Evolutionary conservation across 2,329 filamentous ascomycete genomes (phyloP).

Genomic region (Colletotrichum endophyticum): DNA sequence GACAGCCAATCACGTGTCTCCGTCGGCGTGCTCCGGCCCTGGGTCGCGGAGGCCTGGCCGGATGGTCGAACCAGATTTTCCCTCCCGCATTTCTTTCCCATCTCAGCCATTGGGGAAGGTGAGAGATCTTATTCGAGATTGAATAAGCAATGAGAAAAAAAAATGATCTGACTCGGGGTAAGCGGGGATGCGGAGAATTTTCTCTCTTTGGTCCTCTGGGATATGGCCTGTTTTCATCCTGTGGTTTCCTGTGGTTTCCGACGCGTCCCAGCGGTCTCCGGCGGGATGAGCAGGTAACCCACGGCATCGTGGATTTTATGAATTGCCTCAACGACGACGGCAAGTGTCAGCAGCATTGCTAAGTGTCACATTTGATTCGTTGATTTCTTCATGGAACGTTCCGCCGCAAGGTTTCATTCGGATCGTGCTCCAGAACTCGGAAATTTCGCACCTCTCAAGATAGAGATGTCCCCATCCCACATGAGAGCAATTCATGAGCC

Average conservation of each 20-base stretch:
- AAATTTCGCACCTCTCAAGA: background rate
- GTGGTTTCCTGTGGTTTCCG: background rate
- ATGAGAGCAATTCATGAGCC: background rate
- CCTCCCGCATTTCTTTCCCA: background rate
- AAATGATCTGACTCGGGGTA: conserved; percentile 9
- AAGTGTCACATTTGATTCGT: background rate
- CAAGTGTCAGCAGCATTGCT: background rate
- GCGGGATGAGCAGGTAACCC: background rate
- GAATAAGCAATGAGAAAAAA: background rate
- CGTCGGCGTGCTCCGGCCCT: conserved; percentile 11
- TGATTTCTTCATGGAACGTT: background rate
- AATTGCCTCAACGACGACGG: background rate
- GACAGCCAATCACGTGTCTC: background rate
- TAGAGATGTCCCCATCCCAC: background rate
- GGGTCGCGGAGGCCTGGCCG: background rate
- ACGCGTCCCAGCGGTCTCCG: background rate
- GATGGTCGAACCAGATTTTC: background rate
- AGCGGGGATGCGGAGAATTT: background rate
- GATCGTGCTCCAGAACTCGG: background rate
- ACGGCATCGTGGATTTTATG: background rate
- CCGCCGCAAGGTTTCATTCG: background rate
- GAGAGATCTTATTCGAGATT: background rate
- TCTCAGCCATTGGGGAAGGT: background rate
- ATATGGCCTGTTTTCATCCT: background rate
- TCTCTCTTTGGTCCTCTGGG: background rate